Base-by-base conservation (phyloP, 2,329 filamentous ascomycete species). In the Botrytis sinoallii region DNA sequence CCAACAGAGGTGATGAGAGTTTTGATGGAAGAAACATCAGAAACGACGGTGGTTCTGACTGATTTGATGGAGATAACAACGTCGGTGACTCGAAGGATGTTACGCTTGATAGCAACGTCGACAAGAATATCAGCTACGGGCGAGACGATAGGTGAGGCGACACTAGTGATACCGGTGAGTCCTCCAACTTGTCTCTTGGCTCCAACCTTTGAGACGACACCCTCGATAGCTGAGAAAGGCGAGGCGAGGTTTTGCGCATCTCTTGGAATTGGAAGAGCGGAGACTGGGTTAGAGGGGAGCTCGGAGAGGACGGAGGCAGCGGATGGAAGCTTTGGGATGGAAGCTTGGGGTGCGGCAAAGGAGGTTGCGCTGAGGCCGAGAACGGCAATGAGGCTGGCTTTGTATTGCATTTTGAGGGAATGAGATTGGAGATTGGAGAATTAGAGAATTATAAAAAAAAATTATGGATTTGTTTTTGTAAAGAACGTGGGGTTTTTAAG, bases 331-430 rank as follows among this genome's bases (percentile, higher is more conserved):
- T 22, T 4, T 32, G 38, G 22, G 40, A 67, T 10, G 18, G 18
- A n/a, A 1, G 7, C 20, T 32, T n/a, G n/a, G 16, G 66, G 46
- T 20, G 46, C 48, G 18, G 52, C 46, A 25, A 69, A 38, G 9
- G 67, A 32, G 20, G 40, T 63, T 60, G 55, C 40, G 55, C 55
- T 46, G 38, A 70, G 55, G 55, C 68, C 55, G 29, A 70, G 67
- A 32, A 64, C 22, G 55, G 68, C 68, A 16, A 70, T 29, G 55
- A 64, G 35, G 16, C 35, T 35, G 20, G 68, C 32, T 70, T n/a
- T 63, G 68, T 44, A 46, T 46, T 64, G 55, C 55, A 64, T 70
- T 25, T 6, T 64, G 9, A 48, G 8, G 12, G 16, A 22, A 12
- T 35, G 8, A 46, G 32, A 2, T 52, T 67, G 42, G 32, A 52